Conservation (phyloP, 1,139 yeast genomes). For the Yamadazyma jaroonii region DNA sequence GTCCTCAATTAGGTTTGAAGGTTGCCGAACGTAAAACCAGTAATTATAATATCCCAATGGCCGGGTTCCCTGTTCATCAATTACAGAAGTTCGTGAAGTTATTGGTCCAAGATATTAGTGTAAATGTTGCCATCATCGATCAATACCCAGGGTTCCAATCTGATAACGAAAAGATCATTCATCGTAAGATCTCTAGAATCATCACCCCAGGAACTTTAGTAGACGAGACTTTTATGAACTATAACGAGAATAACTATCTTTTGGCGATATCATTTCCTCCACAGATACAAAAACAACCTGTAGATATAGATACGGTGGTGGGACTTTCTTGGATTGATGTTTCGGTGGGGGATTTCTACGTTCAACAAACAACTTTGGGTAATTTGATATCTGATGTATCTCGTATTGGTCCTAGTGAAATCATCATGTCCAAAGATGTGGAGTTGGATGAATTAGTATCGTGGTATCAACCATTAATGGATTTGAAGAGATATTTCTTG, state of each 20-base stretch:
- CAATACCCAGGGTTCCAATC: slow-evolving; percentile 44
- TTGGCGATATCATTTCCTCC: slow-evolving; percentile 63
- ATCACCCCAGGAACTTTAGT: slow-evolving; percentile 92
- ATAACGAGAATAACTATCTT: slow-evolving; percentile 67
- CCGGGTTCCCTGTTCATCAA: slow-evolving; percentile 82
- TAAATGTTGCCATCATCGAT: slow-evolving; percentile 78
- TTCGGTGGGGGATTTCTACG: slow-evolving; percentile 75
- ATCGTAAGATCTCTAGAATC: slow-evolving; percentile 72
- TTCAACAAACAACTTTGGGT: slow-evolving; percentile 56
- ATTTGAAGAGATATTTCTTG: slow-evolving; percentile 58
- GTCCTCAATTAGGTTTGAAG: slow-evolving; percentile 64
- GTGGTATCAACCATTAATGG: slow-evolving; percentile 61
- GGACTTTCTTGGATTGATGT: slow-evolving; percentile 91
- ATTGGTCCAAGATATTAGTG: slow-evolving; percentile 65
- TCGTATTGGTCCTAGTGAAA: slow-evolving; percentile 67
- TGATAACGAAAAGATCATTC: slow-evolving; percentile 36
- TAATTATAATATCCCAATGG: slow-evolving; percentile 65
- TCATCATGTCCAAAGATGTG: slow-evolving; percentile 45
- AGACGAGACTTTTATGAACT: slow-evolving; percentile 81
- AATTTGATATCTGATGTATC: slow-evolving; percentile 61
- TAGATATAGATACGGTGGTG: slow-evolving; percentile 48
- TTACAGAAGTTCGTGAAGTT: slow-evolving; percentile 70
- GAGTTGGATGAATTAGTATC: slow-evolving; percentile 27
- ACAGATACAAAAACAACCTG: slow-evolving; percentile 36
- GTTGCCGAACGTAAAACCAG: slow-evolving; percentile 41